Evolutionary conservation across 2,329 filamentous ascomycete species (phyloP).

Genomic region (Phialophora chinensis): DNA sequence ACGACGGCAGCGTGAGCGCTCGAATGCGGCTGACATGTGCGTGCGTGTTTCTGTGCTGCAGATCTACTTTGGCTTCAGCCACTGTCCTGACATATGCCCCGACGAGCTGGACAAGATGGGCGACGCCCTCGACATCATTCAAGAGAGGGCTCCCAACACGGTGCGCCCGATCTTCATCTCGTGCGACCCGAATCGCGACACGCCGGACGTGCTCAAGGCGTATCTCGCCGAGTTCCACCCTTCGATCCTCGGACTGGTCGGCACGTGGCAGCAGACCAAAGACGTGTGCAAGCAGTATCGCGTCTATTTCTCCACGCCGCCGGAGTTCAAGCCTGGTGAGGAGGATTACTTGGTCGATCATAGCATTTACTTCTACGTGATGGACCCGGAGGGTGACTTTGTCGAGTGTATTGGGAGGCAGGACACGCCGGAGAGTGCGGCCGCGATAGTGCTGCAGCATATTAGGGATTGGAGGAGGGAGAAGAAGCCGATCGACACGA

Average conservation of each 20-base stretch:
- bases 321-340: slow-evolving; percentile 85
- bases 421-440: slow-evolving; percentile 85
- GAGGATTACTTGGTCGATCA: slow-evolving; percentile 94
- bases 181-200: slow-evolving; percentile 92
- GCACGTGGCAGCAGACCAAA: slow-evolving; percentile 93
- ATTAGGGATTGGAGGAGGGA: slow-evolving; percentile 75
- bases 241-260: slow-evolving; percentile 84
- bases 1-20: no score
- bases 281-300: slow-evolving; percentile 92
- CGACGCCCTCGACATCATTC: slow-evolving; percentile 79
- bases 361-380: slow-evolving; percentile 99
- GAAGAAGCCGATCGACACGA: slow-evolving; percentile 58
- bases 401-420: slow-evolving; percentile 95
- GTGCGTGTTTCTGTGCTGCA: slow-evolving; percentile 45
- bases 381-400: slow-evolving; percentile 98
- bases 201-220: slow-evolving; percentile 77
- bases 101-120: slow-evolving; percentile 99
- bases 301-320: slow-evolving; percentile 95
- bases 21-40: not conserved
- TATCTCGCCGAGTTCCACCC: slow-evolving; percentile 93
- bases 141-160: slow-evolving; percentile 48
- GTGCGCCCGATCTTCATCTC: slow-evolving; percentile 89
- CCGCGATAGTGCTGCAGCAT: slow-evolving; percentile 83
- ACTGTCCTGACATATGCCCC: slow-evolving; percentile 98
- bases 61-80: slow-evolving; percentile 98